Conservation (phyloP, 345 rosid species). For the Salix arbutifolia region DNA sequence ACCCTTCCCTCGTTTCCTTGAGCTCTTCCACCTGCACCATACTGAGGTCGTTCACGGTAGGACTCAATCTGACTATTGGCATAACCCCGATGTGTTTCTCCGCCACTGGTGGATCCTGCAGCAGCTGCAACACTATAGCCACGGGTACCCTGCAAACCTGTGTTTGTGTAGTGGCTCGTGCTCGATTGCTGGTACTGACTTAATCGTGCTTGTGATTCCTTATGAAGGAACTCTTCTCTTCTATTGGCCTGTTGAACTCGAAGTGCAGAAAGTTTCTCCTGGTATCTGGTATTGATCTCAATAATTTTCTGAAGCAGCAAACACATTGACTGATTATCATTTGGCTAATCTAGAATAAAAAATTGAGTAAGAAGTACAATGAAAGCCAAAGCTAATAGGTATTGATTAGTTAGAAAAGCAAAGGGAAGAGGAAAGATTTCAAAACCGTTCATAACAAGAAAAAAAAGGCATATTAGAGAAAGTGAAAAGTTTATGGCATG, state of each 20-base stretch:
- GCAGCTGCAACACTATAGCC: constrained; percentile 12
- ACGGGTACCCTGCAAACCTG: constrained; percentile 6
- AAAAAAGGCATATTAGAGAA: background rate
- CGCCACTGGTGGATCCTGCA: background rate
- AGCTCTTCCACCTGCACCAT: constrained; percentile 4
- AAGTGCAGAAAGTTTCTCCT: constrained; percentile 14
- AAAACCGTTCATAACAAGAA: background rate
- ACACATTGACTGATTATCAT: background rate
- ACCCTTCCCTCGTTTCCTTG: constrained; percentile 16
- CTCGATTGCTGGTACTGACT: constrained; percentile 18
- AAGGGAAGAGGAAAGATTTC: background rate
- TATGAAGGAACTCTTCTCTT: constrained; percentile 18
- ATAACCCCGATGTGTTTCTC: background rate
- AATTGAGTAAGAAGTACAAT: background rate
- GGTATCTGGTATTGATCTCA: constrained; percentile 19
- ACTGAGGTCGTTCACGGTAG: constrained; percentile 12
- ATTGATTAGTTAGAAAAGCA: background rate
- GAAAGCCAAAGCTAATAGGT: background rate
- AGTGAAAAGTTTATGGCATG: background rate
- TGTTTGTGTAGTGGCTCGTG: background rate
- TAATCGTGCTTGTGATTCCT: constrained; percentile 15
- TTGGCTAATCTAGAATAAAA: background rate
- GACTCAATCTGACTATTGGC: constrained; percentile 8
- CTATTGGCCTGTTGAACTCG: constrained; percentile 7
- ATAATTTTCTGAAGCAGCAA: constrained; percentile 13